Evolutionary conservation across 768 basidiomycete species (phyloP), one percentile per base, ranked within the genome.

Genomic region (Amanita jacksonii): DNA sequence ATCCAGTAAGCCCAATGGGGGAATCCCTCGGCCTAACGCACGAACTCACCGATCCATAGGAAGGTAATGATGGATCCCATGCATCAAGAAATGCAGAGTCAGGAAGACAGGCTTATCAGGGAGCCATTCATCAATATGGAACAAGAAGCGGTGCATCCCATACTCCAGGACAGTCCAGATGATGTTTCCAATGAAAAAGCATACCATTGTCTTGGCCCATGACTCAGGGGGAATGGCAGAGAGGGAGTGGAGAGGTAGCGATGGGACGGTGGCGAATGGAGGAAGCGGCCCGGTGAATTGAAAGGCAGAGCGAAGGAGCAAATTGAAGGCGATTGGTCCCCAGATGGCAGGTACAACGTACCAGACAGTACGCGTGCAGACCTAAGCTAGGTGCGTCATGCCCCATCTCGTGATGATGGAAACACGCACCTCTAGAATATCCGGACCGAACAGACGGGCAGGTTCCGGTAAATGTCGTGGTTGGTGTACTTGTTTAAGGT

Each of bases 151-250:
- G 63, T 99, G 96, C 55, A 99, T 66, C 9, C 71, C 66, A 59
- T 98, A 99, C 63, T 98, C 96, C 60, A 96, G 64, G 47, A 96
- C 59, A 0, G 96, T 98, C 94, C 94, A 99, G 45, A 94, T 70
- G 39, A 96, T 24, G 59, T 89, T 92, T 4, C 96, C 96, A 32
- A 79, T 40, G 48, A 90, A 60, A 70, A 93, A 97, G 62, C 80
- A 94, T 0, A 65, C 50, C 15, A 74, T 43, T 0, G 80, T 72
- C 53, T 84, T 78, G 8, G 62, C 51, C 46, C 81, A 63, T 2
- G 79, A 72, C 3, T 64, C 59, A 7, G 61, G 41, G 8, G 86
- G 73, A 35, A 85, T 63, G 13, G 67, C 48, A 28, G 64, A 55
- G 13, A 81, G 45, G 13, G 69, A 59, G 8, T 62, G 61, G 19